Conservation (phyloP, 2,329 filamentous ascomycete genomes). For the Penicillium aurantiogriseum region DNA sequence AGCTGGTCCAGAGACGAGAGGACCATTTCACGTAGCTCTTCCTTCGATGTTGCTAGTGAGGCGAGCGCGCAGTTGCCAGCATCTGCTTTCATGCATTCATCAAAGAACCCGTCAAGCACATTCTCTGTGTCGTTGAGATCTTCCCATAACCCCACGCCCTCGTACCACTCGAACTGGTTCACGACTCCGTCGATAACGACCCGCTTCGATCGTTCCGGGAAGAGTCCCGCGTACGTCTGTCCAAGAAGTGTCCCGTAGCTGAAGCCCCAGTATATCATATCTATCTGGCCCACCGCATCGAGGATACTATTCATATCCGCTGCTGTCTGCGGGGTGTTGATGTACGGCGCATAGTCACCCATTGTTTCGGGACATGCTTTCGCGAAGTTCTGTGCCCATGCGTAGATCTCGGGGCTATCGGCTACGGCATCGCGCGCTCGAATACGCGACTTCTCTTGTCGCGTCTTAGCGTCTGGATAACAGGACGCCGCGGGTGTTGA, state of each 20-base stretch:
- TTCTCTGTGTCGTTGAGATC: conserved; percentile 18
- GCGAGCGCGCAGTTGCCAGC: neutral
- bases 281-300: conserved; percentile 42
- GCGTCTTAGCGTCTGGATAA: conserved; percentile 39
- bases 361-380: conserved; percentile 46
- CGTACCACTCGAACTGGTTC: conserved; percentile 30
- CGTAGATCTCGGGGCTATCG: conserved; percentile 38
- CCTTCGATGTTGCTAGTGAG: conserved; percentile 1
- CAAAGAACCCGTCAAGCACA: conserved; percentile 14
- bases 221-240: conserved; percentile 43
- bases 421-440: conserved; percentile 10
- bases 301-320: conserved; percentile 54
- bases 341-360: conserved; percentile 47
- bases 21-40: conserved; percentile 1
- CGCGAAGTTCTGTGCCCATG: conserved; percentile 45
- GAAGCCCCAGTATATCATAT: conserved; percentile 45
- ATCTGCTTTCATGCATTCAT: conserved; percentile 6
- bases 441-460: conserved; percentile 33
- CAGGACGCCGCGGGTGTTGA: conserved; percentile 41
- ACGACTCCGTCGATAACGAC: conserved; percentile 26
- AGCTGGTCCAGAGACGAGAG: conserved; percentile 2
- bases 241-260: conserved; percentile 43
- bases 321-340: conserved; percentile 53
- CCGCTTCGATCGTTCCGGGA: conserved; percentile 30
- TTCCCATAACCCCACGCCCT: conserved; percentile 11